Percentiles rank a stretch among this genome's conserved stretches.
phyloP scores from a whole-genome alignment of 1,139 yeast genomes.

The Yamadazyma aaseri region DNA sequence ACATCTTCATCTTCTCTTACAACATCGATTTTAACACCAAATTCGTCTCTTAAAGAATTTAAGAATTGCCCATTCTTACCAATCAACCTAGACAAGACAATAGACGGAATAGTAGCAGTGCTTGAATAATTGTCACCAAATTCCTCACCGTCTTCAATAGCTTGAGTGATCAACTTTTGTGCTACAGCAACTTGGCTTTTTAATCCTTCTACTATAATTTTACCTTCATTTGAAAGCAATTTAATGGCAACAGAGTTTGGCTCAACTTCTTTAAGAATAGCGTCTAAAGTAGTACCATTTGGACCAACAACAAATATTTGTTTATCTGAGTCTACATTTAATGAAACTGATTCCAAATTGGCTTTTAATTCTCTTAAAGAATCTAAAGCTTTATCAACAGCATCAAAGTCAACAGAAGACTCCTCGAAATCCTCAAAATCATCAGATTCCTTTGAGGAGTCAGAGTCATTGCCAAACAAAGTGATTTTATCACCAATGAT shows the following conservation, averaged over 20 bases:
- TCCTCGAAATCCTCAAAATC: slow-evolving; percentile 39
- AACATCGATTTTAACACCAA: slow-evolving; percentile 76
- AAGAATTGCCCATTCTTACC: slow-evolving; percentile 86
- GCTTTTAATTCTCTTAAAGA: slow-evolving; percentile 59
- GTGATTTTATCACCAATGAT: slow-evolving; percentile 48
- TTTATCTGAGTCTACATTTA: slow-evolving; percentile 53
- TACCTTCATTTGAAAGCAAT: slow-evolving; percentile 46
- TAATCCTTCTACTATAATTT: slow-evolving; percentile 63
- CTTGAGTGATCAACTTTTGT: slow-evolving; percentile 50
- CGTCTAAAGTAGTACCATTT: slow-evolving; percentile 54
- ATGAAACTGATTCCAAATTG: slow-evolving; percentile 49
- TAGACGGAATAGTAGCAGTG: slow-evolving; percentile 55
- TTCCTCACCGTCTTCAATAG: slow-evolving; percentile 64
- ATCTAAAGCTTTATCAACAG: slow-evolving; percentile 51
- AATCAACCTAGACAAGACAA: slow-evolving; percentile 73
- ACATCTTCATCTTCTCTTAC: slow-evolving; percentile 28
- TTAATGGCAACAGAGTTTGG: slow-evolving; percentile 40
- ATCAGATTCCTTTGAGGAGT: slow-evolving; percentile 29
- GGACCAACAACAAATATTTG: slow-evolving; percentile 63
- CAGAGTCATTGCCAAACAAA: slow-evolving; percentile 29
- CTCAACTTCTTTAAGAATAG: slow-evolving; percentile 42
- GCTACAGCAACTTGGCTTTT: slow-evolving; percentile 55
- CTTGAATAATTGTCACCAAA: slow-evolving; percentile 58
- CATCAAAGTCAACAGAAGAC: slow-evolving; percentile 31
- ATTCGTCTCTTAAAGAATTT: slow-evolving; percentile 70